These are phyloP conservation scores for Monilinia fructicola DNA, from an alignment of 2,329 filamentous ascomycete species.

Conservation along the genomic window DNA sequence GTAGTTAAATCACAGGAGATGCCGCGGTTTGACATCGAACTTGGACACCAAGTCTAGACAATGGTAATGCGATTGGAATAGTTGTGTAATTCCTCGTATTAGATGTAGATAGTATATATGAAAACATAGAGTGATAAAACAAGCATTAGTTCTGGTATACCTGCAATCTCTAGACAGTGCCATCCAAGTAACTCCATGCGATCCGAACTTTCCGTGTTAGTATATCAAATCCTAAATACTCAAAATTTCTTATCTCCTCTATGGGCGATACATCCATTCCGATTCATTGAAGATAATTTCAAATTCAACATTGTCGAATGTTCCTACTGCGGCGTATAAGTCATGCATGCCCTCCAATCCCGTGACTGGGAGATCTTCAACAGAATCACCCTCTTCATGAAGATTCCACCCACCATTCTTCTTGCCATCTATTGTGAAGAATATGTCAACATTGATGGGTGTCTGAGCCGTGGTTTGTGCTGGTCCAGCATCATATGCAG, in stretches of 20 bases:
- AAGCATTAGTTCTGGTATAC: background rate
- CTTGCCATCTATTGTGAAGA: constrained; percentile 68
- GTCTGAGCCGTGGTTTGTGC: constrained; percentile 29
- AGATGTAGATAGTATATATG: background rate
- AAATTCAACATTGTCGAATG: constrained; percentile 66
- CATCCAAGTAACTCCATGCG: background rate
- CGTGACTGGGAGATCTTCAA: constrained; percentile 59
- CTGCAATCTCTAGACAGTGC: background rate
- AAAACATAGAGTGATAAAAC: background rate
- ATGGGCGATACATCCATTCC: constrained; percentile 55
- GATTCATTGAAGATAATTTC: constrained; percentile 63
- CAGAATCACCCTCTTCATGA: constrained; percentile 69
- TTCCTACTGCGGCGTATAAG: constrained; percentile 67
- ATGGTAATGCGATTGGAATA: background rate
- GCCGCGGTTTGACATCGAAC: no score
- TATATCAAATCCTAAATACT: background rate
- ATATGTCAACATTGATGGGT: constrained; percentile 56
- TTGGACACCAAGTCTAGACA: background rate
- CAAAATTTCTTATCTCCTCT: background rate
- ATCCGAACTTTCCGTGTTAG: background rate
- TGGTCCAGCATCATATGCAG: constrained; percentile 37
- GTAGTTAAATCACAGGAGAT: background rate
- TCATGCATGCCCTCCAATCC: constrained; percentile 73
- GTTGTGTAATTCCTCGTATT: background rate
- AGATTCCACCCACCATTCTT: constrained; percentile 66